Conservation (phyloP, 177 flowering plant species). For the Tripterygium wilfordii region DNA sequence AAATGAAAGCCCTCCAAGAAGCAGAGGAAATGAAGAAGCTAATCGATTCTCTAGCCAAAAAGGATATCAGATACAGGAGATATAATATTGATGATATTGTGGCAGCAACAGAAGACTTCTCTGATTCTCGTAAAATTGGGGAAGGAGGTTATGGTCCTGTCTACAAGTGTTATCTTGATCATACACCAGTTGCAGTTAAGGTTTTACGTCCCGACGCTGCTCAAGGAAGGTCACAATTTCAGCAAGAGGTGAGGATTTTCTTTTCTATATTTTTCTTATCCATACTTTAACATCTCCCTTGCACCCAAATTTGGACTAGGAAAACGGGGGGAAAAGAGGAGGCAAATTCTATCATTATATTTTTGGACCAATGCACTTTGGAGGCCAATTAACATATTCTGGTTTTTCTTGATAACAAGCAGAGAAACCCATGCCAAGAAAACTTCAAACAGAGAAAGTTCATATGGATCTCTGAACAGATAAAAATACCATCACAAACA, state of each 20-base stretch:
- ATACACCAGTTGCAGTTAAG: conserved; percentile 47
- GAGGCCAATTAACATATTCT: too few relatives aligned
- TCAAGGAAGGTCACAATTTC: conserved; percentile 49
- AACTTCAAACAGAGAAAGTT: too few relatives aligned
- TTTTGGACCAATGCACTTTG: too few relatives aligned
- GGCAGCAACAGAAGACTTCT: conserved; percentile 33
- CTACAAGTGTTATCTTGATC: conserved; percentile 41
- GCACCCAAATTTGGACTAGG: too few relatives aligned
- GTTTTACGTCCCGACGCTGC: conserved; percentile 46
- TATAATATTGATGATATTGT: conserved; percentile 40
- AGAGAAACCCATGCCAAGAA: too few relatives aligned
- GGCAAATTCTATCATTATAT: too few relatives aligned
- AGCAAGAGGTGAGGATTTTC: conserved; percentile 42
- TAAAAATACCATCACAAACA: too few relatives aligned
- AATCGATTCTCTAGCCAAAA: conserved; percentile 9
- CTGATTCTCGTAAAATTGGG: conserved; percentile 34
- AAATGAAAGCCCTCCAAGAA: conserved; percentile 31
- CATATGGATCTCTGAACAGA: too few relatives aligned
- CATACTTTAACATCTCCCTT: too few relatives aligned
- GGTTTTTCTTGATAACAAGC: too few relatives aligned
- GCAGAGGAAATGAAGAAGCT: conserved; percentile 27
- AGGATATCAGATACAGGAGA: conserved; percentile 33
- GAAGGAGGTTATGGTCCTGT: conserved; percentile 66
- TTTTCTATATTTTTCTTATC: too few relatives aligned
- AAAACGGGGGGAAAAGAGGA: too few relatives aligned